Evolutionary conservation across 2,329 filamentous ascomycete genomes (phyloP).

Genomic region (Colletotrichum coccodes): DNA sequence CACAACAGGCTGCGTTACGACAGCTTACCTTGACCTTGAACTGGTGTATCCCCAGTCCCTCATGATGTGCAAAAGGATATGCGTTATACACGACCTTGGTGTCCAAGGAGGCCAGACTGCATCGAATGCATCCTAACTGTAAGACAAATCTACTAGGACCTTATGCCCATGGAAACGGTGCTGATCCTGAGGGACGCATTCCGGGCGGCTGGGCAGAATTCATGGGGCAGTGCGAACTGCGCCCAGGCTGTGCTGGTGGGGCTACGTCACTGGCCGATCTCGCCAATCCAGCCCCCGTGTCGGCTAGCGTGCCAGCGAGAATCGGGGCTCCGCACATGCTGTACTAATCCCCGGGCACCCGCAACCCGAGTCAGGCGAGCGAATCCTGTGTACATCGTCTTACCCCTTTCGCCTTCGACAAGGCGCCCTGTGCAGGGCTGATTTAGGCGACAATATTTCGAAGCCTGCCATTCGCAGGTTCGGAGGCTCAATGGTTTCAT

Average conservation of each 20-base stretch:
- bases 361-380: not conserved
- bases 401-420: not conserved
- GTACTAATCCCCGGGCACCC: not conserved
- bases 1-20: too few species aligned
- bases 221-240: not conserved
- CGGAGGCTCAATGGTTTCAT: not conserved
- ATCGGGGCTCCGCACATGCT: not conserved
- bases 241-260: not conserved
- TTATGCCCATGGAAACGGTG: not conserved
- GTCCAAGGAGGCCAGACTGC: not conserved
- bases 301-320: not conserved
- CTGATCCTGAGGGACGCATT: not conserved
- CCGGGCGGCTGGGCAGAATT: not conserved
- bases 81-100: not conserved
- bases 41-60: too few species aligned
- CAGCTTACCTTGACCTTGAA: too few species aligned
- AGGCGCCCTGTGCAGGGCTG: not conserved
- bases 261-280: not conserved
- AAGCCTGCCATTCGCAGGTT: not conserved
- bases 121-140: not conserved
- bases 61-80: not conserved
- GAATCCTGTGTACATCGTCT: not conserved
- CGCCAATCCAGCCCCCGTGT: not conserved
- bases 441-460: not conserved
- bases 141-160: too few species aligned